Evolutionary conservation across 768 basidiomycete genomes (phyloP).

Genomic region (Chalciporus pseudorubinellus): DNA sequence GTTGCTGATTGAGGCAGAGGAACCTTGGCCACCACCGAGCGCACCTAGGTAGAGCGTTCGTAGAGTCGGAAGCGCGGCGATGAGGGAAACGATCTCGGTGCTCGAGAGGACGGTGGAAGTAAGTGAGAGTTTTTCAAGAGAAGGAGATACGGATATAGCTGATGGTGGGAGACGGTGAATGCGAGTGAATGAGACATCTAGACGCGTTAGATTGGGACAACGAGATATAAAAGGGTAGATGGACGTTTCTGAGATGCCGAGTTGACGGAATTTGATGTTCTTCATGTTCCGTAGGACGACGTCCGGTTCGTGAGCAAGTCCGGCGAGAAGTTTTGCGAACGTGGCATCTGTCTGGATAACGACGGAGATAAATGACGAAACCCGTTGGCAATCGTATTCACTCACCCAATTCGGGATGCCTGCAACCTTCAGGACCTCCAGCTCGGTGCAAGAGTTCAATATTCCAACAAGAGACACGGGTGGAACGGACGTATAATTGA

Average conservation of each 20-base stretch:
- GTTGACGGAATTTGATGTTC: constrained; percentile 59
- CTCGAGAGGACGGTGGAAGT: constrained; percentile 51
- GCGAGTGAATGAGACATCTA: constrained; percentile 66
- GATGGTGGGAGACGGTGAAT: constrained; percentile 38
- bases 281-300: constrained; percentile 41
- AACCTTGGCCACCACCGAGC: constrained; percentile 48
- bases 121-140: constrained; percentile 61
- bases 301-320: constrained; percentile 9
- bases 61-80: constrained; percentile 41
- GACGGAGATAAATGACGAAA: not conserved
- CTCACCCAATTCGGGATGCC: constrained; percentile 61
- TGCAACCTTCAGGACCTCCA: constrained; percentile 62
- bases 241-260: constrained; percentile 48
- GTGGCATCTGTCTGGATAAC: constrained; percentile 52
- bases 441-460: constrained; percentile 32
- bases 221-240: constrained; percentile 40
- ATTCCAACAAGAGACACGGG: constrained; percentile 47
- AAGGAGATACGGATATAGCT: not conserved
- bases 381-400: not conserved
- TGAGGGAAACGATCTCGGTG: constrained; percentile 39
- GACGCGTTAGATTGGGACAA: constrained; percentile 50
- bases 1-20: constrained; percentile 43
- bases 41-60: constrained; percentile 56
- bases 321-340: constrained; percentile 43
- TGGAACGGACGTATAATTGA: constrained; percentile 58